phyloP scores from a whole-genome alignment of 148 eudicot species.

The Oxyria digyna region DNA sequence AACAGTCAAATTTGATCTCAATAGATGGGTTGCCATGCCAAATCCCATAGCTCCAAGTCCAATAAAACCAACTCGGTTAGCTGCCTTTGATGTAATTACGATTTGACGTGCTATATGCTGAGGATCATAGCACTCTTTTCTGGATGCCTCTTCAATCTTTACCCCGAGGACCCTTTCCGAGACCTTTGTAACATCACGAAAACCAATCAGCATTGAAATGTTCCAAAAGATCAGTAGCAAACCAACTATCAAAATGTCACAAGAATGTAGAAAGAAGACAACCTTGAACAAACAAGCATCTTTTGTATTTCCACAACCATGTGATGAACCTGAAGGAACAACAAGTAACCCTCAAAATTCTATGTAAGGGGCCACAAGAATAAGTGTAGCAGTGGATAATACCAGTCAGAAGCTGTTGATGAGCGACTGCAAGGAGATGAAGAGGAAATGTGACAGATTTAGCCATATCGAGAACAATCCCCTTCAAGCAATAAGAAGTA shows the following conservation, averaged over 20 bases:
- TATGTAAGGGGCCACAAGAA: slow-evolving; percentile 2
- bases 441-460: slow-evolving; percentile 84
- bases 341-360: slow-evolving; percentile 4
- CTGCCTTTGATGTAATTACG: slow-evolving; percentile 28
- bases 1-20: slow-evolving; percentile 69
- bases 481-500: slow-evolving; percentile 37
- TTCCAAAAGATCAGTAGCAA: slow-evolving; percentile 5
- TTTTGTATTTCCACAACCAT: slow-evolving; percentile 23
- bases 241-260: not conserved
- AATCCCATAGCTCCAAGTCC: slow-evolving; percentile 99
- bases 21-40: slow-evolving; percentile 97
- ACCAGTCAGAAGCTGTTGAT: slow-evolving; percentile 94
- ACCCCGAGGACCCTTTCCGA: slow-evolving; percentile 74
- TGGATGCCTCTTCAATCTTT: slow-evolving; percentile 58
- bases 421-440: slow-evolving; percentile 84
- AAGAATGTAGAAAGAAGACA: slow-evolving; percentile 3
- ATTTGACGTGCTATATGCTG: slow-evolving; percentile 51
- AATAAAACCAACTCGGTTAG: slow-evolving; percentile 67
- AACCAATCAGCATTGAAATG: not conserved
- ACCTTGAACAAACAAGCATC: slow-evolving; percentile 60
- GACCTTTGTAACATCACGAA: slow-evolving; percentile 31
- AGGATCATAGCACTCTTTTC: slow-evolving; percentile 62
- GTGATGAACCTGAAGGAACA: slow-evolving; percentile 42
- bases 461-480: slow-evolving; percentile 54
- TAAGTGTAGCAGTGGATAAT: slow-evolving; percentile 2